Base-by-base conservation (phyloP, 2,329 filamentous ascomycete genomes). In the Colletotrichum sp. region DNA sequence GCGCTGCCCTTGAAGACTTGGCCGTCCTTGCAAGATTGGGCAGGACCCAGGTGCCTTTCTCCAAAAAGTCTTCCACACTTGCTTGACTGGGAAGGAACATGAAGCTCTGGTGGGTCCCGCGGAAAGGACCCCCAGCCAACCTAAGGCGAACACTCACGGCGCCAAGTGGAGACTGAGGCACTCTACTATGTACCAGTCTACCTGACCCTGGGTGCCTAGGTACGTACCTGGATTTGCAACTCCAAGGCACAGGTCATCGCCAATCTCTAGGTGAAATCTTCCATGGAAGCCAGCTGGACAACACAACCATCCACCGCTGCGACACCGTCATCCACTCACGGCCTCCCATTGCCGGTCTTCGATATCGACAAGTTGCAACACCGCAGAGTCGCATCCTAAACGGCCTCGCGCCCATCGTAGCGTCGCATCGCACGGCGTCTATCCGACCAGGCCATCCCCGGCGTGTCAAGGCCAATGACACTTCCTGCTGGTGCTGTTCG, bases 301-400 rank as follows among this genome's bases (percentile, higher is more conserved):
- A 52, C n/a, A 52, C 43, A 21, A 21, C 43, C 43, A 52, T 52
- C 43, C 43, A 52, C 43, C 6, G 18, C 39, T 48, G 39, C 43
- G 43, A 21, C n/a, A 48, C 28, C 16, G 39, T 64, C 55, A 21
- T 57, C 63, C 69, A 72, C 52, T 72, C 68, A 63, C 60, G 24
- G 30, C 28, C 48, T 28, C 34, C 16, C 59, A 65, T 74, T 71
- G 12, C 72, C 67, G 30, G 57, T 64, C 48, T 36, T 12, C 4
- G 13, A 39, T 70, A 59, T 32, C 30, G 30, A 68, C 48, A 34
- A 69, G 59, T 39, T 69, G 43, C 59, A 72, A 69, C 43, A 73
- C 64, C 73, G 30, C 70, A 65, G 57, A 65, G 74, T 74, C 68
- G 21, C 74, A 76, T 69, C 21, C 59, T 43, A n/a, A 21, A 69